Base-by-base conservation (phyloP, 129 eudicot species). In the Oenanthe sinensis region DNA sequence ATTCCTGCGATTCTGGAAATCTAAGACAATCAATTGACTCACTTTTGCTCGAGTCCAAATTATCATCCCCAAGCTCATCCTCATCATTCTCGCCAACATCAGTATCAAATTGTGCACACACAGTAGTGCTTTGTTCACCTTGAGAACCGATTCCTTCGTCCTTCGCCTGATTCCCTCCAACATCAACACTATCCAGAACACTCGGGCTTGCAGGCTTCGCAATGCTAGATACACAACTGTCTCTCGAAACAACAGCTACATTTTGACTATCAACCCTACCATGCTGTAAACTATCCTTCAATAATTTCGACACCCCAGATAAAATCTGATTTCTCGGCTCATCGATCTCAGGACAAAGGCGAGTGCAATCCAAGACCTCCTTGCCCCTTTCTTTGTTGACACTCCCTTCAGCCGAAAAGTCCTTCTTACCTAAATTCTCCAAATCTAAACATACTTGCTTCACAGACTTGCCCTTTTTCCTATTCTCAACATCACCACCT, bases 1-100 rank as follows among this genome's bases (percentile, higher is more conserved):
- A 88, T 60, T 90, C 97, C 71, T 87, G 96, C 6, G 96, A 90
- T 71, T 85, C 93, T 0, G 87, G 91, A 19, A 88, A 79, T 80
- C 85, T 81, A 0, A 85, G 73, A 47, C 71, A 81, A 58, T 89
- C 96, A 76, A 84, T 17, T 45, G 78, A 79, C 62, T 84, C 97
- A 24, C 30, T 63, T 72, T 81, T 82, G 28, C 79, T 77, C 12
- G 55, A 79, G 39, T 79, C 85, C 67, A 89, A 74, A 78, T 80
- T 76, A 75, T 88, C 93, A 52, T 71, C 46, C 69, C 88, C 78
- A 36, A 52, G 65, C 85, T 82, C 92, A 85, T 79, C 84, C 15
- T 45, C 83, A 37, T 82, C 91, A 75, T 80, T 83, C 65, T 48
- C 46, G 16, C 65, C 65, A 24, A 71, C 65, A 52, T 79, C 76